Percentiles rank a stretch among this genome's conserved stretches.
These are phyloP conservation scores for Liquidambar formosana DNA, from an alignment of 164 flowering plant species.

Conservation along the genomic window DNA sequence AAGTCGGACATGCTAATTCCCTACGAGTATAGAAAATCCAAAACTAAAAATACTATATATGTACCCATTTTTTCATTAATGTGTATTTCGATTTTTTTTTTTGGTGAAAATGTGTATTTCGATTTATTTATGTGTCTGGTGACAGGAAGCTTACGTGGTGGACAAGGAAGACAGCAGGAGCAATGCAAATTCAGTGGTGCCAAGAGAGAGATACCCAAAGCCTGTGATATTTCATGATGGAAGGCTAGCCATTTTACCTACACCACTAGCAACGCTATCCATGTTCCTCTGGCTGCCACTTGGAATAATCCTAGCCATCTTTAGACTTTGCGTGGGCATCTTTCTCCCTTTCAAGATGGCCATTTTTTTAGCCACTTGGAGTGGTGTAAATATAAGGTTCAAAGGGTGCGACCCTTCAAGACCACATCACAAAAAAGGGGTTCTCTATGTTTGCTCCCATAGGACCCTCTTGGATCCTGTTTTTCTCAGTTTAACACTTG, in stretches of 20 bases:
- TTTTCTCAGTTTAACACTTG: neutral
- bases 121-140: no score
- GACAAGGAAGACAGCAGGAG: slow-evolving; percentile 28
- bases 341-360: slow-evolving; percentile 31
- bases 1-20: no score
- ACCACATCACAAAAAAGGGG: neutral
- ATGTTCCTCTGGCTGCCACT: slow-evolving; percentile 63
- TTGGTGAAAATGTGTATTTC: no score
- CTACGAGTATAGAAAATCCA: no score
- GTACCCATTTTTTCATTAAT: no score
- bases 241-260: slow-evolving; percentile 53
- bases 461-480: slow-evolving; percentile 25
- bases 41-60: no score
- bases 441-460: slow-evolving; percentile 26
- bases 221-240: slow-evolving; percentile 74
- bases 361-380: neutral
- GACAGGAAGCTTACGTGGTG: slow-evolving; percentile 48
- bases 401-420: no score
- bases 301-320: slow-evolving; percentile 33
- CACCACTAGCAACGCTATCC: slow-evolving; percentile 32
- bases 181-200: slow-evolving; percentile 31
- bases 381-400: no score
- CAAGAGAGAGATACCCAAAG: slow-evolving; percentile 48
- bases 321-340: slow-evolving; percentile 18
- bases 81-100: no score